Percentiles rank a stretch among this genome's conserved stretches.
Conservation (phyloP, 1,284 basidiomycete genomes). For the Marasmius sp. region DNA sequence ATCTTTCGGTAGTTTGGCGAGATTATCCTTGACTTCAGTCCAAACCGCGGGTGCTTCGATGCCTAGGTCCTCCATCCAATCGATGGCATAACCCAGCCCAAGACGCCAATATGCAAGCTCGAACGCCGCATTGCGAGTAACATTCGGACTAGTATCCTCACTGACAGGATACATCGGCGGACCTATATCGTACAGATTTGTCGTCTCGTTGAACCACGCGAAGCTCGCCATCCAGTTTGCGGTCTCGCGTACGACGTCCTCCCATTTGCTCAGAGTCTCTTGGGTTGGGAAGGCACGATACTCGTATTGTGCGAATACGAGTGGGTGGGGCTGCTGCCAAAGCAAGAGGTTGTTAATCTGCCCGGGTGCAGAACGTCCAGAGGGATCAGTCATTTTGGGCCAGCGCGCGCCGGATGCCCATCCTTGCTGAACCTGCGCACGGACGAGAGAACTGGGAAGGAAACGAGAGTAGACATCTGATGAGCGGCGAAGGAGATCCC, state of each 20-base stretch:
- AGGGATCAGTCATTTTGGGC: slow-evolving; percentile 65
- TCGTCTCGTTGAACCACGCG: slow-evolving; percentile 49
- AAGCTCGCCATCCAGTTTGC: slow-evolving; percentile 63
- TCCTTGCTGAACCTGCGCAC: slow-evolving; percentile 50
- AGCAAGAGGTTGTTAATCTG: slow-evolving; percentile 64
- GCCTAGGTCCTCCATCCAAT: slow-evolving; percentile 46
- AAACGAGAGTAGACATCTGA: slow-evolving; percentile 47
- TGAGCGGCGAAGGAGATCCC: slow-evolving; percentile 49
- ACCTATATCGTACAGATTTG: slow-evolving; percentile 51
- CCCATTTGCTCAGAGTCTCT: slow-evolving; percentile 49
- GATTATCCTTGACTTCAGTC: slow-evolving; percentile 42
- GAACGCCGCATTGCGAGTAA: slow-evolving; percentile 54
- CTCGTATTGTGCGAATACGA: slow-evolving; percentile 59
- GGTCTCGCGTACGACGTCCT: slow-evolving; percentile 46
- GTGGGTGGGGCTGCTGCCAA: slow-evolving; percentile 61
- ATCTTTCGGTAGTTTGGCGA: slow-evolving; percentile 49
- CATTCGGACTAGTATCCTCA: slow-evolving; percentile 56
- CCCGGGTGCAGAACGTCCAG: slow-evolving; percentile 55
- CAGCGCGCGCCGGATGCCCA: slow-evolving; percentile 55
- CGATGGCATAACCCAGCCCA: slow-evolving; percentile 46
- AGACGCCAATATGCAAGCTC: slow-evolving; percentile 62
- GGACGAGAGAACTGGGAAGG: slow-evolving; percentile 42
- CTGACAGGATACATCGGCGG: slow-evolving; percentile 59
- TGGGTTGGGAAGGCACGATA: slow-evolving; percentile 44
- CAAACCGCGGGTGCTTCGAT: slow-evolving; percentile 41